Evolutionary conservation across 139 green algal species (phyloP).

Genomic region (Diplosphaera chodatii): DNA sequence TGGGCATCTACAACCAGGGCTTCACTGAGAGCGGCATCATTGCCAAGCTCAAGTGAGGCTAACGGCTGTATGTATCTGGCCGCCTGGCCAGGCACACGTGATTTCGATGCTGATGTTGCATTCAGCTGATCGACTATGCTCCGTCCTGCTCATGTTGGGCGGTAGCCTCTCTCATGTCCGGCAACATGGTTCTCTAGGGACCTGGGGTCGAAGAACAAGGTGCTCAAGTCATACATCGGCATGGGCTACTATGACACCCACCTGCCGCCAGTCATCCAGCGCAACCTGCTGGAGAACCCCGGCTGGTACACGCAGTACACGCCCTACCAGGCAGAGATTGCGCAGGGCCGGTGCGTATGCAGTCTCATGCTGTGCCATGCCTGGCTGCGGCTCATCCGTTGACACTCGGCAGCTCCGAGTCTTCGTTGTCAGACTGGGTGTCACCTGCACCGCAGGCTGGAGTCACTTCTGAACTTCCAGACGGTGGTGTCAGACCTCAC

Average conservation of each 20-base stretch:
- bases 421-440: no score
- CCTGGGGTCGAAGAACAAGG: slow-evolving; percentile 96
- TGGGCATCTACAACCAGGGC: slow-evolving; percentile 78
- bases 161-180: no score
- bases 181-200: no score
- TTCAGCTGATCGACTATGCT: no score
- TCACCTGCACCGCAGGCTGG: slow-evolving; percentile 74
- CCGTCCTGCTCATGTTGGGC: no score
- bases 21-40: slow-evolving; percentile 89
- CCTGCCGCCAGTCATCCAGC: slow-evolving; percentile 88
- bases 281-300: slow-evolving; percentile 99
- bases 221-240: slow-evolving; percentile 92
- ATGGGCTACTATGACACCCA: slow-evolving; percentile 98
- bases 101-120: no score
- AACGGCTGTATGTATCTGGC: no score
- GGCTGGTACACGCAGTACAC: slow-evolving; percentile 99
- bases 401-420: no score
- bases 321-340: slow-evolving; percentile 96
- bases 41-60: slow-evolving; percentile 73
- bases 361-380: no score
- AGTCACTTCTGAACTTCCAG: slow-evolving; percentile 99
- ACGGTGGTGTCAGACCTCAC: slow-evolving; percentile 96
- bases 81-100: no score
- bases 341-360: slow-evolving; percentile 60
- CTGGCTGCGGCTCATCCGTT: no score